Base-by-base conservation (phyloP, 495 filamentous ascomycete species). In the Schizothecium vesticola region DNA sequence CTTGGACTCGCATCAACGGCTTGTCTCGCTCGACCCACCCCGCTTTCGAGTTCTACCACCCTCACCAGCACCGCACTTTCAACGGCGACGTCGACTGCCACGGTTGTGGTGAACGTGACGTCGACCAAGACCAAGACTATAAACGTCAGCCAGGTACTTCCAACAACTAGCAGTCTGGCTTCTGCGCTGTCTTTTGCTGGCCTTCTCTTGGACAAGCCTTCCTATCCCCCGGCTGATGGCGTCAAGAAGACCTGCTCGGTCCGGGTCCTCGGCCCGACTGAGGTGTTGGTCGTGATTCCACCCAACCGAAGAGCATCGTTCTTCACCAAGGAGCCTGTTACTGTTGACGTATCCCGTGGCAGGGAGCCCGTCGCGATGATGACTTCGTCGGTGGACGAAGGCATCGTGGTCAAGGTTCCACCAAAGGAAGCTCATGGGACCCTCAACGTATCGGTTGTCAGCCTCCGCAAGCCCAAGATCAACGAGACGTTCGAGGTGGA, bases 401-500 rank as follows among this genome's bases (percentile, higher is more conserved):
- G 82, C 2, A 77, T 84, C 63, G 26, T 82, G 25, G 76, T 83
- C n/a, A 77, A 80, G 61, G 72, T 85, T 36, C 66, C 67, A 22
- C 62, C 71, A 11, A 78, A 76, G 28, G 79, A 83, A 25, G 81
- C 80, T 19, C 67, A 83, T 26, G 82, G 79, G 31, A 69, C 77
- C 26, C 59, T 85, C 23, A 79, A 78, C 59, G 75, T 85, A 22
- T 76, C 79, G 1, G 80, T 85, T 51, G 76, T 78, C 58, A 83
- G 80, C 3, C 80, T 73, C 22, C 75, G 76, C 61, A 78, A 73
- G 51, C 82, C 82, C 22, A 81, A 76, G 69, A 76, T 83, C 61
- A 81, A 83, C 65, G 80, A 84, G 72, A 81, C 80, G 0, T 81
- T 80, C 61, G 73, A 75, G 25, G 69, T 84, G 8, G 73, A 83